Evolutionary conservation across 2,329 filamentous ascomycete genomes (phyloP).

Genomic region (Talaromyces rugulosus): DNA sequence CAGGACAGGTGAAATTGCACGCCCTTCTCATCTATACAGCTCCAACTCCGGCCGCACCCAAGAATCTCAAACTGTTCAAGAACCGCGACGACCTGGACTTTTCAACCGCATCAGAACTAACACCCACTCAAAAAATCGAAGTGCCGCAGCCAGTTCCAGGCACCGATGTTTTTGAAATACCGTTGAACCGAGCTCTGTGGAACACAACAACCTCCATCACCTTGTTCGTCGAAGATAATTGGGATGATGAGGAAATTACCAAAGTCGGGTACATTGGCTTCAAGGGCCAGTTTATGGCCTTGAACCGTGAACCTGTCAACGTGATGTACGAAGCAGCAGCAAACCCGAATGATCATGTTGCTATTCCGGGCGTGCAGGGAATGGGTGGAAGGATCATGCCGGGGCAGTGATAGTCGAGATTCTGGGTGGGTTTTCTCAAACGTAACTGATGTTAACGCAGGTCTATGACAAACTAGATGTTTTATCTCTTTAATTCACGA

Average conservation of each 20-base stretch:
- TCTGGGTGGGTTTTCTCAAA: not conserved
- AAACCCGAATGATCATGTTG: conserved; percentile 78
- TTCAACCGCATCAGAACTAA: conserved; percentile 62
- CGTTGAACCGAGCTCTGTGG: conserved; percentile 84
- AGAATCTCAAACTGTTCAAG: conserved; percentile 79
- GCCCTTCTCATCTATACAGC: conserved; percentile 81
- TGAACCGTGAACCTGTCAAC: conserved; percentile 76
- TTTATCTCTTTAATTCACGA: not conserved
- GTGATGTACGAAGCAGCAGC: conserved; percentile 93
- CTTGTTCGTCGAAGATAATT: conserved; percentile 91
- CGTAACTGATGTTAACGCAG: not conserved
- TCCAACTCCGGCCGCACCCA: conserved; percentile 64
- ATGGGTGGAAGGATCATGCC: conserved; percentile 37
- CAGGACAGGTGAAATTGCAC: conserved; percentile 88
- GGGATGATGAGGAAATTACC: conserved; percentile 77
- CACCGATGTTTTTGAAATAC: conserved; percentile 72
- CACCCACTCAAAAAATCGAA: conserved; percentile 70
- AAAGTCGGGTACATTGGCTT: conserved; percentile 81
- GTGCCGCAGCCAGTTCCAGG: conserved; percentile 64
- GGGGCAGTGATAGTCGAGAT: conserved; percentile 31
- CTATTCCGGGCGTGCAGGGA: conserved; percentile 41
- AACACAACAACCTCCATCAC: conserved; percentile 76
- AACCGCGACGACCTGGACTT: conserved; percentile 91
- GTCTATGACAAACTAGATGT: not conserved
- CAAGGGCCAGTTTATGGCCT: conserved; percentile 86